A percentile compares a stretch with the other conserved stretches of the same genome.
phyloP scores from a whole-genome alignment of 805 yeast species.

The Clavispora vitiphila region DNA sequence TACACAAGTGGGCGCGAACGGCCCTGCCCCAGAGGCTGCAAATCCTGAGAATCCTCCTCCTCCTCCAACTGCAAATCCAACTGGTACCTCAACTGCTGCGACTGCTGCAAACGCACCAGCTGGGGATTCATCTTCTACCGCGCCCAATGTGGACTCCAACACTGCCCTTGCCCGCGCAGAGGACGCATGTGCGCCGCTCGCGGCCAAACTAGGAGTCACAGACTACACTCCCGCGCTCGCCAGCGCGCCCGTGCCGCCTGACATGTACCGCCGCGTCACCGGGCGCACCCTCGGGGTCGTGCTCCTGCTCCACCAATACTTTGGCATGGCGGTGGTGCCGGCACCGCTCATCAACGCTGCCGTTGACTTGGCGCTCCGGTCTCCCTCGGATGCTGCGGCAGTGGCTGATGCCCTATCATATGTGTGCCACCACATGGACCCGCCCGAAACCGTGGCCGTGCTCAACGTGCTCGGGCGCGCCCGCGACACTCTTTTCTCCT shows the following conservation, averaged over 20 bases:
- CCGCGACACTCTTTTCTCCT: conserved; percentile 3
- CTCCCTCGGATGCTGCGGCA: neutral
- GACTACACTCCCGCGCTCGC: neutral
- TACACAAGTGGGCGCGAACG: neutral
- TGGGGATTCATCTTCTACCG: too few species aligned
- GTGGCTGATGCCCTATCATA: neutral
- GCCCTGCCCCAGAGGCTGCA: too few species aligned
- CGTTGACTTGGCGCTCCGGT: neutral
- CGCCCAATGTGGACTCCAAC: too few species aligned
- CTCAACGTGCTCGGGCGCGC: conserved; percentile 7
- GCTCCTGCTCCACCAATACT: conserved; percentile 1
- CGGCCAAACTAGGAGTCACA: conserved; percentile 2
- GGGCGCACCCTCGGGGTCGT: conserved; percentile 3
- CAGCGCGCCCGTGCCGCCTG: neutral
- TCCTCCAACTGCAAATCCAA: neutral
- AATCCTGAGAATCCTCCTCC: too few species aligned
- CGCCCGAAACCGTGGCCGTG: conserved; percentile 4
- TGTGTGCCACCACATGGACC: conserved; percentile 1
- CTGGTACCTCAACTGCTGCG: neutral
- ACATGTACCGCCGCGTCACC: neutral
- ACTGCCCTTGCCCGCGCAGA: conserved; percentile 5
- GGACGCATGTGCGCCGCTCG: conserved; percentile 2
- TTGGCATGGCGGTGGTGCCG: conserved; percentile 3
- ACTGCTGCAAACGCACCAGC: neutral
- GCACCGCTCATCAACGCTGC: conserved; percentile 5